Conservation (phyloP, 352 stramenopile species). For the Globisporangium radiosum region DNA sequence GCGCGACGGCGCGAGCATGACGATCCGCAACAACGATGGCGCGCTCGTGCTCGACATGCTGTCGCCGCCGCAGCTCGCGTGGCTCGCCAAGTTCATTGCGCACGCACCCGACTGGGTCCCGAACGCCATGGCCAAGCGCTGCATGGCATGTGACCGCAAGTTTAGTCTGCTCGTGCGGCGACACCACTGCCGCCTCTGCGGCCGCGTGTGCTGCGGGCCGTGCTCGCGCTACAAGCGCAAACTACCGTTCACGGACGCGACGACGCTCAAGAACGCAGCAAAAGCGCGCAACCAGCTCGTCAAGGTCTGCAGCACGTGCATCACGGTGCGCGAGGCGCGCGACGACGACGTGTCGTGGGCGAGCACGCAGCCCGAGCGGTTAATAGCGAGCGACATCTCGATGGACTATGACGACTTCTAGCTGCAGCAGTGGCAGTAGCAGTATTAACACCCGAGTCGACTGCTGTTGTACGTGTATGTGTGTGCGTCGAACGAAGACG, state of each 20-base stretch:
- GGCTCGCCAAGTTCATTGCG: constrained; percentile 72
- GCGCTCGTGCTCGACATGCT: constrained; percentile 72
- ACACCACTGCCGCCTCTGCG: constrained; percentile 79
- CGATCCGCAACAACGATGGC: constrained; percentile 67
- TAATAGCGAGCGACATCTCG: constrained; percentile 45
- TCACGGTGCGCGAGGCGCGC: constrained; percentile 44
- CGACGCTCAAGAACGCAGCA: constrained; percentile 28
- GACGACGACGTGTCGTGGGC: constrained; percentile 50
- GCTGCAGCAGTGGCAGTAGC: too few relatives aligned
- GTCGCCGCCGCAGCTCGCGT: constrained; percentile 59
- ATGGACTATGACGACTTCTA: constrained; percentile 56
- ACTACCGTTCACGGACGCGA: constrained; percentile 43
- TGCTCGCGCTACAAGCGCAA: constrained; percentile 75
- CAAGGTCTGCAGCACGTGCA: constrained; percentile 72
- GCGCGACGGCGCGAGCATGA: constrained; percentile 56
- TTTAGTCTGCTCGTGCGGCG: constrained; percentile 67
- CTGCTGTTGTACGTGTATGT: not conserved
- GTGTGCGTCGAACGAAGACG: not conserved
- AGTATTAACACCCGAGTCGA: constrained; percentile 12
- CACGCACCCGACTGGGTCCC: constrained; percentile 71
- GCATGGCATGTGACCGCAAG: constrained; percentile 66
- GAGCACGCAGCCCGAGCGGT: constrained; percentile 36
- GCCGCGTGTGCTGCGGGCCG: constrained; percentile 70
- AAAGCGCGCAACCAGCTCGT: constrained; percentile 39
- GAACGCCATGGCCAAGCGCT: constrained; percentile 50